Evolutionary conservation across 2,329 filamentous ascomycete species (phyloP).

Genomic region (Ophiocordyceps camponoti-floridani): DNA sequence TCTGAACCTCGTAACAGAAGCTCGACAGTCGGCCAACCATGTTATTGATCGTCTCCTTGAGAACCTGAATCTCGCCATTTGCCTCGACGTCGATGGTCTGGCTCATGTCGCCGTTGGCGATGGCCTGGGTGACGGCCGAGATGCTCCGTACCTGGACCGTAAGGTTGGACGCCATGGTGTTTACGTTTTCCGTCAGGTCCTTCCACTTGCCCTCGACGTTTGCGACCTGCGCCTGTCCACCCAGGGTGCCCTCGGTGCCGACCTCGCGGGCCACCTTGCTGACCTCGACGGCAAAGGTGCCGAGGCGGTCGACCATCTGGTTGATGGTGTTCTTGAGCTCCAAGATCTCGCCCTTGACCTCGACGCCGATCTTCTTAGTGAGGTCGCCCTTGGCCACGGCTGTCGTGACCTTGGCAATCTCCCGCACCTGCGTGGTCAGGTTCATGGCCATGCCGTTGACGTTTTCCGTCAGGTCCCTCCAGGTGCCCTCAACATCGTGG

Average conservation of each 20-base stretch:
- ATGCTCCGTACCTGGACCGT: conserved; percentile 73
- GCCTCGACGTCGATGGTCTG: conserved; percentile 91
- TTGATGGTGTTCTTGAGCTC: conserved; percentile 97
- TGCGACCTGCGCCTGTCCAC: conserved; percentile 83
- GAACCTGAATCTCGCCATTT: conserved; percentile 80
- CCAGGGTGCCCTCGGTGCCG: conserved; percentile 85
- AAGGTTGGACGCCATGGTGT: conserved; percentile 54
- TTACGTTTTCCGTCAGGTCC: conserved; percentile 81
- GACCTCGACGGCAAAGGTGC: conserved; percentile 91
- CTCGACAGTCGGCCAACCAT: conserved; percentile 93
- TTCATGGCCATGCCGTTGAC: conserved; percentile 99
- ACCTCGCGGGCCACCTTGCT: conserved; percentile 91
- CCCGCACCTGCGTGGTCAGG: conserved; percentile 88
- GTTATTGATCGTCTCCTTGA: conserved; percentile 97
- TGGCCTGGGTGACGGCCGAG: conserved; percentile 84
- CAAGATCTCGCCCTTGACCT: conserved; percentile 84
- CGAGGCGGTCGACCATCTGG: conserved; percentile 93
- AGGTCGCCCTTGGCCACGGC: conserved; percentile 88
- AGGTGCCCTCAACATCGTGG: conserved; percentile 91
- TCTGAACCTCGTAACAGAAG: conserved; percentile 90
- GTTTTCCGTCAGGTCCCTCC: conserved; percentile 87
- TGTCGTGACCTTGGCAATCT: conserved; percentile 92
- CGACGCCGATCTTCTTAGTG: conserved; percentile 88
- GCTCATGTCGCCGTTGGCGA: conserved; percentile 89
- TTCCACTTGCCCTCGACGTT: conserved; percentile 98